Percentiles rank a stretch among this genome's conserved stretches.
Conservation (phyloP, 805 yeast genomes). For the Spathaspora sp. region DNA sequence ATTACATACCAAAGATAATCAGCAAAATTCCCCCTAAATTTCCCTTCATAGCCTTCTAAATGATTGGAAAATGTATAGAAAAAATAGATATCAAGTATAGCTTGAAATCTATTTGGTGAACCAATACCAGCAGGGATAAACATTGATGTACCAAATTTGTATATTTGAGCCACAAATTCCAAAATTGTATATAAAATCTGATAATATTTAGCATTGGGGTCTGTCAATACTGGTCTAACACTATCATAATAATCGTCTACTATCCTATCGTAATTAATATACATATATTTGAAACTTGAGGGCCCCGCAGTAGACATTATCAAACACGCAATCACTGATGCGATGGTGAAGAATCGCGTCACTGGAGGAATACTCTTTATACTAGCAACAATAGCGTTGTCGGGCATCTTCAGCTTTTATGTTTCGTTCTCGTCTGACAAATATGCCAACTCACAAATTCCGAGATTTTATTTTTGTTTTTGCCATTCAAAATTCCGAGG, state of each 20-base stretch:
- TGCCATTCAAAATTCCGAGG: background rate
- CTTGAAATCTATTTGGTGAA: constrained; percentile 19
- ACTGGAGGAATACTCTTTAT: constrained; percentile 52
- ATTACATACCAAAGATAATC: constrained; percentile 56
- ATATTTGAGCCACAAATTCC: constrained; percentile 31
- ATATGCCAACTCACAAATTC: background rate
- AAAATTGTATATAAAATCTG: constrained; percentile 1
- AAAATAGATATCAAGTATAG: constrained; percentile 50
- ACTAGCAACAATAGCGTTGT: constrained; percentile 13
- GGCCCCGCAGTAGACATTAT: constrained; percentile 12
- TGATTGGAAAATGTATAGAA: constrained; percentile 55
- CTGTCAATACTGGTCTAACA: background rate
- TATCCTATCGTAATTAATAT: constrained; percentile 4
- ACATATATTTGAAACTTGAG: constrained; percentile 13
- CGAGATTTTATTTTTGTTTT: background rate
- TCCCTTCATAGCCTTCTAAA: constrained; percentile 41
- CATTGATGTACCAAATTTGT: constrained; percentile 49
- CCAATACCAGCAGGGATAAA: constrained; percentile 37
- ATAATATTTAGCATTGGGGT: background rate
- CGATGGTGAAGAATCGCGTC: constrained; percentile 52
- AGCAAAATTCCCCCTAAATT: constrained; percentile 47
- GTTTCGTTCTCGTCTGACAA: no score
- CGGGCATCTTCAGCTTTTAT: background rate
- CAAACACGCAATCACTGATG: constrained; percentile 44
- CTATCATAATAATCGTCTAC: background rate